Conservation (phyloP, 2,329 filamentous ascomycete species). For the Colletotrichum neosansevieriae region DNA sequence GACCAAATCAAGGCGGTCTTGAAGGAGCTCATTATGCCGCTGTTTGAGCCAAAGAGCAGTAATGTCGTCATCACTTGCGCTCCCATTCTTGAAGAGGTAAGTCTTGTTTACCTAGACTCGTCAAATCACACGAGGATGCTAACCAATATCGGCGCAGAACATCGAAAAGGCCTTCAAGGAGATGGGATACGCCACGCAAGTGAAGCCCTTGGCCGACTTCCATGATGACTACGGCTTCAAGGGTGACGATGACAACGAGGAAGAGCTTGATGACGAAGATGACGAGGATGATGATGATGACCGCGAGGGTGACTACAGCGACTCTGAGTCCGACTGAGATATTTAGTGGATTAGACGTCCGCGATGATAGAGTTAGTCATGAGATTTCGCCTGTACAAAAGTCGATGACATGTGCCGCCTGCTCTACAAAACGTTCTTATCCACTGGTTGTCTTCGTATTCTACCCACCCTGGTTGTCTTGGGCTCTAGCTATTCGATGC, state of each 20-base stretch:
- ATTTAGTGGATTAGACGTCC: constrained; percentile 1
- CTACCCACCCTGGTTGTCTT: too few relatives aligned
- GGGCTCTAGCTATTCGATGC: too few relatives aligned
- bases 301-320: constrained; percentile 55
- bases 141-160: constrained; percentile 60
- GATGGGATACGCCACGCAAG: constrained; percentile 83
- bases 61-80: constrained; percentile 93
- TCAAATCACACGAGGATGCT: constrained; percentile 2
- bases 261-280: constrained; percentile 65
- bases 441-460: too few relatives aligned
- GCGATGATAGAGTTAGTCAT: constrained; percentile 12
- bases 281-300: constrained; percentile 69
- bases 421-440: too few relatives aligned
- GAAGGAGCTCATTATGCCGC: constrained; percentile 78
- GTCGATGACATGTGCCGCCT: too few relatives aligned
- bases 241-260: constrained; percentile 69
- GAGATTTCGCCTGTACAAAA: too few relatives aligned
- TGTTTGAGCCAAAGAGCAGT: constrained; percentile 83
- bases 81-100: constrained; percentile 84
- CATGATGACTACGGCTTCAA: constrained; percentile 91
- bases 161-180: constrained; percentile 80
- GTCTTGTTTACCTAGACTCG: constrained; percentile 48
- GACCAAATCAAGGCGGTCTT: constrained; percentile 83
- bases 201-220: constrained; percentile 81
- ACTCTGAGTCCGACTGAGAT: constrained; percentile 47